A percentile compares a stretch with the other conserved stretches of the same genome.
These are phyloP conservation scores for Gossypium schwendimanii DNA, from an alignment of 441 rosid species.

Conservation along the genomic window DNA sequence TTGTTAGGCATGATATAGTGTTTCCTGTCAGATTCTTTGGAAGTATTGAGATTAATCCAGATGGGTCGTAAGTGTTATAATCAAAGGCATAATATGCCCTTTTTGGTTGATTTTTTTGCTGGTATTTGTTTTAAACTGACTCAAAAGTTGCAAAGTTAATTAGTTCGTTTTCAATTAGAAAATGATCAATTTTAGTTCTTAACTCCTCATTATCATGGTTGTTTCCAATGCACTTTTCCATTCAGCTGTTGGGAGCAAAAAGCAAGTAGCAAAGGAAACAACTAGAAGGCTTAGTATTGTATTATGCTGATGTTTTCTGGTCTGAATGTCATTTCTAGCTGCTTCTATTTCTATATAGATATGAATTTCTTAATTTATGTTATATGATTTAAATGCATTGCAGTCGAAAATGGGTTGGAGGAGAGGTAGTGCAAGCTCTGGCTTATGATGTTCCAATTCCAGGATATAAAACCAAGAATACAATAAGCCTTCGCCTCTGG, in stretches of 20 bases:
- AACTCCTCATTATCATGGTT: not conserved
- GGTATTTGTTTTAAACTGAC: not conserved
- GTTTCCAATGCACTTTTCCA: not conserved
- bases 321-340: not conserved
- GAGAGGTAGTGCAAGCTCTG: constrained; percentile 84
- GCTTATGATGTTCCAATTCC: constrained; percentile 99
- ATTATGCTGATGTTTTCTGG: not conserved
- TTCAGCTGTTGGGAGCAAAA: not conserved
- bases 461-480: constrained; percentile 89
- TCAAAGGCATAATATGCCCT: not conserved
- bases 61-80: constrained; percentile 70
- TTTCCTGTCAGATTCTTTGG: constrained; percentile 92
- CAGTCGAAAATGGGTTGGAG: constrained; percentile 90
- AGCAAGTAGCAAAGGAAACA: not conserved
- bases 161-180: not conserved
- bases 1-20: constrained; percentile 84
- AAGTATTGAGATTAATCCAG: constrained; percentile 54
- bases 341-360: not conserved
- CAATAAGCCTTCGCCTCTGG: constrained; percentile 97
- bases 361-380: constrained; percentile 14
- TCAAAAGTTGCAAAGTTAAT: not conserved
- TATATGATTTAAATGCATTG: constrained; percentile 23
- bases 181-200: not conserved
- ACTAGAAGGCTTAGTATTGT: not conserved
- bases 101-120: not conserved